Conservation (phyloP, 2,329 filamentous ascomycete species). For the Paraphoma chrysanthemicola region DNA sequence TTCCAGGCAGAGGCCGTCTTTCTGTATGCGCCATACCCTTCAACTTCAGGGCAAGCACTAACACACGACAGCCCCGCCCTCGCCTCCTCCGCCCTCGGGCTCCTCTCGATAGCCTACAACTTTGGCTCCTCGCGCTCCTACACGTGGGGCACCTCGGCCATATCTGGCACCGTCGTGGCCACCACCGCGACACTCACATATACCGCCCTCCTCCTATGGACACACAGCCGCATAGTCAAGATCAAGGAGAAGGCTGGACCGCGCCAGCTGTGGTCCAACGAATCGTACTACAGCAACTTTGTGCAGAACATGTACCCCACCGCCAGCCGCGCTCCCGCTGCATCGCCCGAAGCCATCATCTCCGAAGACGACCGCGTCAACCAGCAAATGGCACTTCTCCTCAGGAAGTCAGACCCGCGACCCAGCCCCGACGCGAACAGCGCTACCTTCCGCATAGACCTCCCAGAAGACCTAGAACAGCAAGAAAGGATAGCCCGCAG, state of each 20-base stretch:
- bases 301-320: constrained; percentile 56
- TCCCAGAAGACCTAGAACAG: constrained; percentile 44
- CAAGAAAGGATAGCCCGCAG: constrained; percentile 30
- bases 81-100: constrained; percentile 54
- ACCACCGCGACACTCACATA: constrained; percentile 51
- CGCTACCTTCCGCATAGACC: constrained; percentile 53
- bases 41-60: constrained; percentile 14
- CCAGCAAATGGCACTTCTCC: constrained; percentile 59
- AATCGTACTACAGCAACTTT: constrained; percentile 54
- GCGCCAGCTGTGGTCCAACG: constrained; percentile 45
- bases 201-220: constrained; percentile 50
- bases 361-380: constrained; percentile 59
- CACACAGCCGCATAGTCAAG: constrained; percentile 50
- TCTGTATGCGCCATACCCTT: constrained; percentile 39
- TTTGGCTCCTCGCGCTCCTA: constrained; percentile 53
- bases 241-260: constrained; percentile 26
- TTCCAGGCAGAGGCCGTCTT: constrained; percentile 59
- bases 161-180: constrained; percentile 52
- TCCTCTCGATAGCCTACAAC: constrained; percentile 57
- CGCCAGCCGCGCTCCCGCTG: constrained; percentile 30
- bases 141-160: constrained; percentile 52
- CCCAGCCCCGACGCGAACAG: constrained; percentile 42
- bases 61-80: constrained; percentile 45
- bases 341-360: constrained; percentile 35
- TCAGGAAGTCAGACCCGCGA: constrained; percentile 46